Conservation (phyloP, 176 grass and related monocot species). For the Aegilops tauschii region DNA sequence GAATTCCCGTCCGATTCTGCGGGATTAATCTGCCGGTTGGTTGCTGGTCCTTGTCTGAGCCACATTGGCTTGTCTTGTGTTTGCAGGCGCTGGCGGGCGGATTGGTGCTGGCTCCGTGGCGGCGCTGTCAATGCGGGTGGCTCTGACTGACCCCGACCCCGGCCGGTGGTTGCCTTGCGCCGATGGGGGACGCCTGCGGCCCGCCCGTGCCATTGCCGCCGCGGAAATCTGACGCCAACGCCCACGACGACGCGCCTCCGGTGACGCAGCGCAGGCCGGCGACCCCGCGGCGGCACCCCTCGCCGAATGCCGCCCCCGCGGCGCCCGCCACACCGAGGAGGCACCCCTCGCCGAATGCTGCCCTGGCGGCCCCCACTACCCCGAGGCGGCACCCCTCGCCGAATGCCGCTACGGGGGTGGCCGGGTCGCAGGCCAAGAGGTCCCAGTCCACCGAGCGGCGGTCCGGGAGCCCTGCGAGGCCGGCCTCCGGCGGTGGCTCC, state of each 20-base stretch:
- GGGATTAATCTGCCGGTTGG: not conserved
- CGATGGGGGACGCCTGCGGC: slow-evolving; percentile 38
- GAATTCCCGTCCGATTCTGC: not conserved
- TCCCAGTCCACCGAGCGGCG: slow-evolving; percentile 58
- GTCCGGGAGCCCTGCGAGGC: slow-evolving; percentile 31
- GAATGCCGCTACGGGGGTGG: slow-evolving; percentile 41
- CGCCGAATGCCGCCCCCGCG: slow-evolving; percentile 51
- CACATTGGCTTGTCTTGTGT: not conserved
- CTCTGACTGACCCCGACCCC: slow-evolving; percentile 24
- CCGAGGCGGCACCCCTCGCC: slow-evolving; percentile 59
- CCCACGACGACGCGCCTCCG: slow-evolving; percentile 11
- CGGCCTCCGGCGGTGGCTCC: not conserved
- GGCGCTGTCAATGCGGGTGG: slow-evolving; percentile 47
- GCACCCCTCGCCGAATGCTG: slow-evolving; percentile 66
- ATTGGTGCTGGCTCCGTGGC: not conserved
- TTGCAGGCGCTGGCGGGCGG: slow-evolving; percentile 13
- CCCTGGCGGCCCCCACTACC: slow-evolving; percentile 33
- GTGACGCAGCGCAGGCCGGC: slow-evolving; percentile 25
- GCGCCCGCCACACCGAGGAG: slow-evolving; percentile 45
- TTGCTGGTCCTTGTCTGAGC: not conserved
- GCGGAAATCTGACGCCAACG: slow-evolving; percentile 55
- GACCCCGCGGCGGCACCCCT: slow-evolving; percentile 45
- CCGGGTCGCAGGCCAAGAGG: slow-evolving; percentile 49
- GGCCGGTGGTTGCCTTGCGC: slow-evolving; percentile 31
- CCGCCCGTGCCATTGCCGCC: slow-evolving; percentile 5